Conservation (phyloP, 192 early-diverging fungal genomes). For the Coemansia sp. region DNA sequence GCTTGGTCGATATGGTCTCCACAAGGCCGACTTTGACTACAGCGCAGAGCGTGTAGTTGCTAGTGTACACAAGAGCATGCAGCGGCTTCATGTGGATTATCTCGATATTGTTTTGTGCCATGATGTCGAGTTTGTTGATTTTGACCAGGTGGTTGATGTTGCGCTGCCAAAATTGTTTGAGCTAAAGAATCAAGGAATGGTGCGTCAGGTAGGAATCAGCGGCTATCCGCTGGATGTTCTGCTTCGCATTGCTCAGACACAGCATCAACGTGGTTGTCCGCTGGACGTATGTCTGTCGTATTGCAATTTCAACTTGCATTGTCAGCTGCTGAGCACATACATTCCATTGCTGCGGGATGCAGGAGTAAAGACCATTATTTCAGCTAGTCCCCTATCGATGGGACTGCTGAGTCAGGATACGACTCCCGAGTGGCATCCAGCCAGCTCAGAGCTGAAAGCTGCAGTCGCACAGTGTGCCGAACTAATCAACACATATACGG, state of each 20-base stretch:
- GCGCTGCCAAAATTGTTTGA: constrained; percentile 58
- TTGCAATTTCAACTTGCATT: constrained; percentile 70
- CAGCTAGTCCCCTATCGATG: constrained; percentile 73
- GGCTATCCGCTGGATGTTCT: constrained; percentile 69
- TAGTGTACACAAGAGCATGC: constrained; percentile 63
- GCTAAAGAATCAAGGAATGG: constrained; percentile 55
- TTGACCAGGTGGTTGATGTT: constrained; percentile 56
- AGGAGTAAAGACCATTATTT: constrained; percentile 62
- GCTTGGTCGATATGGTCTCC: constrained; percentile 69
- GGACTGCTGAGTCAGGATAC: constrained; percentile 57
- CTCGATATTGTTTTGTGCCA: constrained; percentile 71
- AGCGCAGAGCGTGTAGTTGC: constrained; percentile 47
- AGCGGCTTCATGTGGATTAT: constrained; percentile 61
- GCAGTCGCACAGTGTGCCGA: constrained; percentile 54
- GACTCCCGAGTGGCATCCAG: constrained; percentile 72
- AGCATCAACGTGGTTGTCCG: constrained; percentile 56
- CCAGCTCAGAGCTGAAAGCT: constrained; percentile 50
- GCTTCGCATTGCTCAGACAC: constrained; percentile 57
- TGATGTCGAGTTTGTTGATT: constrained; percentile 75
- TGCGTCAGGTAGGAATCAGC: constrained; percentile 68
- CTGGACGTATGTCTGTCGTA: constrained; percentile 68
- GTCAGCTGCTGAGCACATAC: constrained; percentile 57
- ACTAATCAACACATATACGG: constrained; percentile 21
- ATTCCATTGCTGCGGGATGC: constrained; percentile 53
- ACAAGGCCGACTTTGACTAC: constrained; percentile 65